Evolutionary conservation across 2,329 filamentous ascomycete genomes (phyloP), one percentile per base, ranked within the genome.

Genomic region (Graphilbum sp.): DNA sequence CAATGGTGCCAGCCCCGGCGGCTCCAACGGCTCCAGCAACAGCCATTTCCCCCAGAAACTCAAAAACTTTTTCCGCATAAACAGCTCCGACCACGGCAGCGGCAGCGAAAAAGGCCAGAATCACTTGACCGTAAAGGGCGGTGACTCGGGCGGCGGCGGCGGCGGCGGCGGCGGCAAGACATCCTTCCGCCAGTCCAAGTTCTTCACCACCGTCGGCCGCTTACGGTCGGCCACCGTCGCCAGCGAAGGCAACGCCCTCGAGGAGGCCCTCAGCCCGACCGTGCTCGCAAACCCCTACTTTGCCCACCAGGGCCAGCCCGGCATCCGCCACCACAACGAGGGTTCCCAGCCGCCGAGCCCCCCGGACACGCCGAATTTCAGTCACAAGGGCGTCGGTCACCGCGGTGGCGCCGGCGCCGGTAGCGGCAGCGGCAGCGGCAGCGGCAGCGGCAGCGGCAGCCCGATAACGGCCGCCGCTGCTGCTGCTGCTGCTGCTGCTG

Each of bases 231-330:
- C 82, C 43, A 96, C 88, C 20, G 83, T 92, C 40, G 84, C 84
- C 48, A 94, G 86, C 60, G 88, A 95, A 60, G 87, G 87, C 49
- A 86, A 95, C 54, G 74, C 79, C 41, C 69, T 95, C 46, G 88
- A 95, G 49, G 87, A 95, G 57, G 67, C 74, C 44, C 69, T 93
- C 52, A 94, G 87, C 53, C 90, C 90, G 20, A 96, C 86, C 5
- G 88, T 87, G 37, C 77, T 88, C 53, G 88, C 86, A 46, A 98
- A 98, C 56, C 90, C 90, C 16, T 98, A 98, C 61, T 98, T 96
- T 58, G 82, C 78, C 47, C 90, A 96, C 56, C 90, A 98, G 61
- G 90, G 90, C 41, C 86, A 86, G 50, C 90, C 90, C 4, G 83
- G 84, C 46, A 66, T 96, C 50, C 79, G 88, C 54, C 90, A 98